Evolutionary conservation across 306 rosid genomes (phyloP).

Genomic region (Ormosia emarginata): DNA sequence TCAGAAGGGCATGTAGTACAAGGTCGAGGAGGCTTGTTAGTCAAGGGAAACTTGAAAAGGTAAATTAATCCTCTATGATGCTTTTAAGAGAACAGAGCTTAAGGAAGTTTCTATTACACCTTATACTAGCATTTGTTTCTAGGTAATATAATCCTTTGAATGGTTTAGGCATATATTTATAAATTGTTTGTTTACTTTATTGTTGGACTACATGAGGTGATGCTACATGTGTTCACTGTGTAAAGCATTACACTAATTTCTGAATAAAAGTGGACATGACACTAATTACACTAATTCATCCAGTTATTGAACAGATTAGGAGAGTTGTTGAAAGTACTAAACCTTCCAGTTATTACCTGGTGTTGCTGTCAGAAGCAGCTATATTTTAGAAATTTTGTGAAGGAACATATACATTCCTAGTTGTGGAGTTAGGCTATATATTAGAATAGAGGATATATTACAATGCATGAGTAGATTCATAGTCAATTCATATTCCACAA

Average conservation of each 20-base stretch:
- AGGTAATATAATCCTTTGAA: background rate
- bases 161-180: background rate
- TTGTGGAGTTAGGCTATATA: background rate
- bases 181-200: background rate
- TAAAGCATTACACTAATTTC: background rate
- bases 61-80: too few relatives aligned
- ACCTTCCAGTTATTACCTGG: too few relatives aligned
- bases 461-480: conserved; percentile 3
- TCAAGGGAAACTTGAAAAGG: too few relatives aligned
- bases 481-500: conserved; percentile 7
- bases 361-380: too few relatives aligned
- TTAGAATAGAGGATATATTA: background rate
- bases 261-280: background rate
- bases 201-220: background rate
- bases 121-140: background rate
- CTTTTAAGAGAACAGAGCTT: background rate
- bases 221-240: too few relatives aligned
- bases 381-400: background rate
- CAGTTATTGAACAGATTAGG: conserved; percentile 32
- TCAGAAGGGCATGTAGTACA: too few relatives aligned
- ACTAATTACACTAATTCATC: too few relatives aligned
- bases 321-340: background rate
- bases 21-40: too few relatives aligned
- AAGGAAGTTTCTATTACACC: background rate
- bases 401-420: background rate